Evolutionary conservation across 1,284 basidiomycete genomes (phyloP).

Genomic region (Cutaneotrichosporon sp.): DNA sequence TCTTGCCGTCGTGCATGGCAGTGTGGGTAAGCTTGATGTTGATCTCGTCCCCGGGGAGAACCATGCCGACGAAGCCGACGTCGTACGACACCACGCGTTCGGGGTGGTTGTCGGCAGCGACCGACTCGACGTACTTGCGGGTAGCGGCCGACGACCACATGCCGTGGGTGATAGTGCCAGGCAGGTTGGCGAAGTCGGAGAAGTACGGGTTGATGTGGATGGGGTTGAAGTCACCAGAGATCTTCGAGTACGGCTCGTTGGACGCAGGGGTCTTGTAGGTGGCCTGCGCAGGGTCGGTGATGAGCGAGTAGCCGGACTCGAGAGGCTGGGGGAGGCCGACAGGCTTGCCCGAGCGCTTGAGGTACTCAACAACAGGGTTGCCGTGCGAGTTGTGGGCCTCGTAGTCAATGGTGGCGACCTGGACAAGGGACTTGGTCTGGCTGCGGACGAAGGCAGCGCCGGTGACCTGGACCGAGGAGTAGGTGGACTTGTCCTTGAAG

Average conservation of each 20-base stretch:
- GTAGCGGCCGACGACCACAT: conserved; percentile 96
- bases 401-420: conserved; percentile 84
- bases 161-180: conserved; percentile 95
- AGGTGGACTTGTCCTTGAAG: conserved; percentile 87
- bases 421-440: conserved; percentile 76
- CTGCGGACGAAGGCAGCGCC: conserved; percentile 82
- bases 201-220: conserved; percentile 99
- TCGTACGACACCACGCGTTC: conserved; percentile 87
- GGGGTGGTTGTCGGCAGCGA: conserved; percentile 87
- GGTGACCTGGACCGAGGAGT: conserved; percentile 71
- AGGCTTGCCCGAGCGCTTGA: conserved; percentile 79
- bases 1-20: conserved; percentile 86
- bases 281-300: conserved; percentile 56
- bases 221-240: conserved; percentile 90
- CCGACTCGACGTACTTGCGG: conserved; percentile 84
- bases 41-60: conserved; percentile 87
- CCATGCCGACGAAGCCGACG: conserved; percentile 93
- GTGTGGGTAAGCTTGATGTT: conserved; percentile 82
- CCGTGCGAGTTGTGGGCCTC: conserved; percentile 79
- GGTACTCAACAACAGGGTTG: conserved; percentile 89
- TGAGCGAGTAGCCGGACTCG: conserved; percentile 77
- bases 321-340: conserved; percentile 74
- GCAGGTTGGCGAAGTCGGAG: conserved; percentile 85
- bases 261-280: conserved; percentile 73
- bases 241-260: conserved; percentile 89